Conservation (phyloP, 2,329 filamentous ascomycete species). For the Bisporella sp. region DNA sequence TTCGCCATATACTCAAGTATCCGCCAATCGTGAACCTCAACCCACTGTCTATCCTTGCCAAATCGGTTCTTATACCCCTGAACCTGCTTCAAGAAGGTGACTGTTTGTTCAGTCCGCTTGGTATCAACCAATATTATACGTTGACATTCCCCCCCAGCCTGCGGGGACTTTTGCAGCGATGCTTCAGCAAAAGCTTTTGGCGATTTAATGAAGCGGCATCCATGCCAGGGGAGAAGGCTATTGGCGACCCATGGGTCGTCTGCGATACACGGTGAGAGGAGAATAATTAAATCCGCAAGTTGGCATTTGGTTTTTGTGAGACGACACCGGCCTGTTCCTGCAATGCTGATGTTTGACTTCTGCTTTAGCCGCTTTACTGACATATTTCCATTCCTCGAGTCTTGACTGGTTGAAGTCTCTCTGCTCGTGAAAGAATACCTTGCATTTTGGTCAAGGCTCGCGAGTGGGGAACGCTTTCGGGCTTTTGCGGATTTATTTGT, state of each 20-base stretch:
- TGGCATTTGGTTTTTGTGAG: conserved; percentile 8
- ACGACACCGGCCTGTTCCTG: conserved; percentile 11
- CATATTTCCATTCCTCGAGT: too few species aligned
- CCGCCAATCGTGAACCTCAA: conserved; percentile 33
- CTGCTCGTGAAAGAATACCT: too few species aligned
- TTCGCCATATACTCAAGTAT: conserved; percentile 34
- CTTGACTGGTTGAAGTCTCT: too few species aligned
- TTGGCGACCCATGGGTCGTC: conserved; percentile 11
- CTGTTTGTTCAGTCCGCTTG: conserved; percentile 22
- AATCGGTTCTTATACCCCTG: conserved; percentile 13
- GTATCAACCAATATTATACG: conserved; percentile 31
- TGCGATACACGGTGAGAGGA: conserved; percentile 21
- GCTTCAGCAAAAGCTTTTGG: conserved; percentile 7
- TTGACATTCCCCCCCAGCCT: conserved; percentile 13
- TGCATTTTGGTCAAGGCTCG: too few species aligned
- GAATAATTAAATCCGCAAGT: conserved; percentile 16
- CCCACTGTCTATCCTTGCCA: conserved; percentile 24
- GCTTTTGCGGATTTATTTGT: too few species aligned
- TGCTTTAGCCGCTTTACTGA: background rate
- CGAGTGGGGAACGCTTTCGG: too few species aligned
- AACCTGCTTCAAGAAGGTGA: conserved; percentile 25
- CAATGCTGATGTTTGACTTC: background rate
- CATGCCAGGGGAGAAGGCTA: conserved; percentile 17
- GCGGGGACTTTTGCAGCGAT: conserved; percentile 10
- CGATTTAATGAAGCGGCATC: conserved; percentile 12